A percentile compares a stretch with the other conserved stretches of the same genome.
These are phyloP conservation scores for Ceratocystis destructans DNA, from an alignment of 2,329 filamentous ascomycete genomes.

Conservation along the genomic window DNA sequence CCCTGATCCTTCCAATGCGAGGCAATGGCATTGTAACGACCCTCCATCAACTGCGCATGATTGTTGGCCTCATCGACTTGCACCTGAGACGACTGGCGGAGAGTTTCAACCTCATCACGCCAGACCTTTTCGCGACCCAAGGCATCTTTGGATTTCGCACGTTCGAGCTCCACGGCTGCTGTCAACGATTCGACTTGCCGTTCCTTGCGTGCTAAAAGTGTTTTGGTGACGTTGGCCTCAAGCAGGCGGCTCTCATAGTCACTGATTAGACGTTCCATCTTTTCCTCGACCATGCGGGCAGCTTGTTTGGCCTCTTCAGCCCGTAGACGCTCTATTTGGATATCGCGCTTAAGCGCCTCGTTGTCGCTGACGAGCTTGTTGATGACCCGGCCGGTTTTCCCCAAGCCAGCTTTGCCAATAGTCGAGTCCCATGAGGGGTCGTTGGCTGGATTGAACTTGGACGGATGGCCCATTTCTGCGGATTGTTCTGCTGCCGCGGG, in stretches of 20 bases:
- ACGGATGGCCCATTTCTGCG: conserved; percentile 13
- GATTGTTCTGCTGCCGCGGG: conserved; percentile 22
- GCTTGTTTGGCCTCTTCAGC: conserved; percentile 59
- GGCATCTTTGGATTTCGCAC: conserved; percentile 45
- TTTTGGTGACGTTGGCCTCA: conserved; percentile 57
- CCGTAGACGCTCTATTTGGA: conserved; percentile 49
- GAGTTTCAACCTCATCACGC: conserved; percentile 51
- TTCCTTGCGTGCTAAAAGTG: conserved; percentile 57
- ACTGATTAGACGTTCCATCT: conserved; percentile 52
- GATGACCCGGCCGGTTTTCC: conserved; percentile 66
- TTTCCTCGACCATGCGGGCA: conserved; percentile 53
- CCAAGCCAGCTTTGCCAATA: conserved; percentile 54
- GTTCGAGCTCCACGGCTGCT: conserved; percentile 49
- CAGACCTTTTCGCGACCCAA: conserved; percentile 46
- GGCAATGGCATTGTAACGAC: conserved; percentile 53
- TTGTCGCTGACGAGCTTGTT: conserved; percentile 71
- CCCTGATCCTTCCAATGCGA: conserved; percentile 55
- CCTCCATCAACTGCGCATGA: conserved; percentile 53
- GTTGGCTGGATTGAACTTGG: conserved; percentile 7
- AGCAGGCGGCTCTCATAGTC: conserved; percentile 58
- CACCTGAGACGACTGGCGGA: conserved; percentile 42
- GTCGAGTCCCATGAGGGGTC: conserved; percentile 45
- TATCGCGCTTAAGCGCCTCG: conserved; percentile 60
- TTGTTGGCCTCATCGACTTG: conserved; percentile 53
- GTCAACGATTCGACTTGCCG: conserved; percentile 59